Percentiles rank a stretch among this genome's conserved stretches.
These are phyloP conservation scores for Tilletia indica DNA, from an alignment of 1,284 basidiomycete genomes.

Conservation along the genomic window DNA sequence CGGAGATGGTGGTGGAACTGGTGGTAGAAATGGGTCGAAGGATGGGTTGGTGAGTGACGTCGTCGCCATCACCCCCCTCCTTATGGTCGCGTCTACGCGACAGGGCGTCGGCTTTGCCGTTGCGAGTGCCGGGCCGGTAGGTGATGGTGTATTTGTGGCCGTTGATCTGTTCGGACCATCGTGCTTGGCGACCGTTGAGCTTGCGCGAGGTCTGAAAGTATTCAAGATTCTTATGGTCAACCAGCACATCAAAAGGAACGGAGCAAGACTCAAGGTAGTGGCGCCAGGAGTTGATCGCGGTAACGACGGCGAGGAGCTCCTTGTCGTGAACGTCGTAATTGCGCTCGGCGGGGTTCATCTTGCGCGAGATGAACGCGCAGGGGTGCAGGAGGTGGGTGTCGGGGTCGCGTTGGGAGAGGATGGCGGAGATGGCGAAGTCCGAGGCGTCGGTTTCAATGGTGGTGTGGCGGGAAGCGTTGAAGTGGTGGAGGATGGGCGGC, in stretches of 20 bases:
- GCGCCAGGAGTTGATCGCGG: slow-evolving; percentile 5
- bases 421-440: background rate
- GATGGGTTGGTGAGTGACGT: background rate
- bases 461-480: slow-evolving; percentile 46
- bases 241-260: slow-evolving; percentile 10
- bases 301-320: slow-evolving; percentile 23
- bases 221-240: slow-evolving; percentile 22
- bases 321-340: too few species aligned
- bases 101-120: background rate
- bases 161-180: background rate
- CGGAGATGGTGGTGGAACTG: too few species aligned
- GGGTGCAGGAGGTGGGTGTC: background rate
- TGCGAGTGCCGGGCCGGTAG: background rate
- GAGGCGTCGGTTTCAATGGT: slow-evolving; percentile 52
- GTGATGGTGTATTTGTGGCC: background rate
- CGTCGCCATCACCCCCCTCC: background rate
- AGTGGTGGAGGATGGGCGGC: slow-evolving; percentile 57
- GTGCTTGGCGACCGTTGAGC: slow-evolving; percentile 5
- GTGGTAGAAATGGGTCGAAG: background rate
- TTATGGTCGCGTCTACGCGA: background rate
- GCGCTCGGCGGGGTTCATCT: slow-evolving; percentile 29
- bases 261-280: slow-evolving; percentile 20
- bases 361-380: slow-evolving; percentile 14
- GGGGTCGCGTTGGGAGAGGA: background rate
- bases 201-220: slow-evolving; percentile 21